These are phyloP conservation scores for Chytriomyces sp. DNA, from an alignment of 192 early-diverging fungal genomes.

Conservation along the genomic window DNA sequence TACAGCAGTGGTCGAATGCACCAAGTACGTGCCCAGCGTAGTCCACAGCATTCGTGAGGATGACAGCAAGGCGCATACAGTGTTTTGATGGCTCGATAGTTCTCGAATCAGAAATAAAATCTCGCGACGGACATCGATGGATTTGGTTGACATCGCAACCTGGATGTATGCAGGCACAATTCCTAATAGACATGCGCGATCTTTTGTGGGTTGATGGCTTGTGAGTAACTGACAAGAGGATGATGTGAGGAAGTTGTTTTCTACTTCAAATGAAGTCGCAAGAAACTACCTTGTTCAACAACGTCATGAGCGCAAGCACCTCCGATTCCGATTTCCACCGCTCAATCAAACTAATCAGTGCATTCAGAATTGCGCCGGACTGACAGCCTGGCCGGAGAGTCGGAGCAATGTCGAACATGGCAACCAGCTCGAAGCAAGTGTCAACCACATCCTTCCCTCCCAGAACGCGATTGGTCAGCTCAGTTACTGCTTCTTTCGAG, in stretches of 20 bases:
- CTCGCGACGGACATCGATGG: conserved; percentile 17
- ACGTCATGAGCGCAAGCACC: conserved; percentile 9
- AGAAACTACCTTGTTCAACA: conserved; percentile 13
- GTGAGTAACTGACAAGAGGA: not conserved
- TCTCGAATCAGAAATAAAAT: conserved; percentile 1
- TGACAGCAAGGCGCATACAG: conserved; percentile 1
- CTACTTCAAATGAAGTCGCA: not conserved
- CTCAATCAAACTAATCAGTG: not conserved
- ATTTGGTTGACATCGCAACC: not conserved
- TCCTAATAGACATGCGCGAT: not conserved
- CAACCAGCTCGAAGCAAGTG: conserved; percentile 20
- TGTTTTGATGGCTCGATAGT: not conserved
- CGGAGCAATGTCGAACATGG: conserved; percentile 20
- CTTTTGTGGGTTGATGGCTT: conserved; percentile 1
- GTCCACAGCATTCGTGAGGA: not conserved
- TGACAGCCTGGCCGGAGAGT: not conserved
- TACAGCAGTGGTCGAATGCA: not conserved
- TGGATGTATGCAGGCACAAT: not conserved
- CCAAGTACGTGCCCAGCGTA: not conserved
- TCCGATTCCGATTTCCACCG: not conserved
- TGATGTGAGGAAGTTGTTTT: not conserved
- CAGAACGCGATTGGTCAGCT: not conserved
- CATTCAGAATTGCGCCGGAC: not conserved
- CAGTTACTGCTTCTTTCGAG: not conserved
- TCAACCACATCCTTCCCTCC: not conserved